Base-by-base conservation (phyloP, 306 rosid genomes). In the Pachyrhizus erosus region DNA sequence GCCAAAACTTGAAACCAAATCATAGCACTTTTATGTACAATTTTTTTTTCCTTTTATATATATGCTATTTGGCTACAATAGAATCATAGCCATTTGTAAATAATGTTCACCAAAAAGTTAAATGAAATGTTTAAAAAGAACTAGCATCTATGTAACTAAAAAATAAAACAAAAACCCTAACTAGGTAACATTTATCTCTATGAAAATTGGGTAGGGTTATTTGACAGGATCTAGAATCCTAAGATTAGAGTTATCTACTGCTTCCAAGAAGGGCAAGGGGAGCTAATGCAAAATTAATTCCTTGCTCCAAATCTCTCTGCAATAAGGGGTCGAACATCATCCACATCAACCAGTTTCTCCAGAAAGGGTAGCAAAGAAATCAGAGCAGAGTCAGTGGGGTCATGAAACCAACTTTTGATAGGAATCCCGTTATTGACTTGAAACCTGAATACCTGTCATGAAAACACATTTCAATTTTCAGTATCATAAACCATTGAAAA, bases 391-490 rank as follows among this genome's bases (percentile, higher is more conserved):
- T 94, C 95, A 20, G 84, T 81, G n/a, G 87, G 93, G 84, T 94
- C 98, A 51, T 92, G 89, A 86, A 79, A 90, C 98, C 97, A 94
- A 89, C 98, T 94, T 85, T 86, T 85, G 40, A 94, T 94, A 42
- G 98, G 98, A 83, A 94, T 94, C 80, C 95, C 98, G 62, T 94
- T 94, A 70, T 94, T 86, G 82, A 87, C 97, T 86, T 94, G 98
- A 88, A 94, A 86, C 24, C 87, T 84, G 83, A 90, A 94, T 18
- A 94, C 98, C 98, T 94, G 82, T 49, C 62, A 51, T 76, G 72
- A 65, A 71, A 70, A 70, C 40, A 69, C 26, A 61, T 68, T 43
- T 17, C 43, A 20, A 46, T 69, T 87, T 86, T 82, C 71, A 7
- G 48, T 51, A 65, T 43, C 77, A 43, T 31, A 27, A 12, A 34